Percentiles rank a stretch among this genome's conserved stretches.
phyloP scores from a whole-genome alignment of 2,329 filamentous ascomycete genomes.

The Aphanoascus verrucosus region DNA sequence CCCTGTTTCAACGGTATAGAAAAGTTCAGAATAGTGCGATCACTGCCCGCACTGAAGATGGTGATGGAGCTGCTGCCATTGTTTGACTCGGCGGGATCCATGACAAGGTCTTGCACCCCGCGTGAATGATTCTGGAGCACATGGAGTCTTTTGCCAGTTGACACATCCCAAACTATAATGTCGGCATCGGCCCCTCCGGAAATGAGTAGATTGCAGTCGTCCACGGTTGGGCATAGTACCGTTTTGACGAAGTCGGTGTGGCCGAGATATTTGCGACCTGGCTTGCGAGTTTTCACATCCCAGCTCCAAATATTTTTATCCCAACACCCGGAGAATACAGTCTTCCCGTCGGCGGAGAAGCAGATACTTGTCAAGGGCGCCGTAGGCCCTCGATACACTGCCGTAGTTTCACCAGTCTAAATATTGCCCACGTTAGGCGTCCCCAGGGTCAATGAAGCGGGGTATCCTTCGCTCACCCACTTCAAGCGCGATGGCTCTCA shows the following conservation, averaged over 20 bases:
- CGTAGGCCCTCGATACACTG: slow-evolving; percentile 58
- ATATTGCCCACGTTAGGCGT: slow-evolving; percentile 1
- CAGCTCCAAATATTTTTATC: slow-evolving; percentile 88
- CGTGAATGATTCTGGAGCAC: slow-evolving; percentile 67
- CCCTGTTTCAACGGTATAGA: slow-evolving; percentile 24
- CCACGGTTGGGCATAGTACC: slow-evolving; percentile 52
- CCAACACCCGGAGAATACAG: slow-evolving; percentile 81
- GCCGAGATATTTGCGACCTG: slow-evolving; percentile 55
- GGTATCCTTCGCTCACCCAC: slow-evolving; percentile 44
- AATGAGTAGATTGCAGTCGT: slow-evolving; percentile 53
- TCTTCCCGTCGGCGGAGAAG: slow-evolving; percentile 47
- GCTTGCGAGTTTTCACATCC: slow-evolving; percentile 50
- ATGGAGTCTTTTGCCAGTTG: slow-evolving; percentile 57
- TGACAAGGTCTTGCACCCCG: slow-evolving; percentile 64
- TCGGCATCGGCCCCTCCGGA: slow-evolving; percentile 69
- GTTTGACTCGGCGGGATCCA: slow-evolving; percentile 56
- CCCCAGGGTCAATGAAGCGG: background rate
- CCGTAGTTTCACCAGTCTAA: slow-evolving; percentile 37
- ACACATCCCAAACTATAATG: slow-evolving; percentile 72
- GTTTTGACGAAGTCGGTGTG: slow-evolving; percentile 90
- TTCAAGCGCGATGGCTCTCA: slow-evolving; percentile 63
- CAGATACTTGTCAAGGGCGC: slow-evolving; percentile 72
- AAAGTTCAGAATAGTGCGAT: slow-evolving; percentile 65
- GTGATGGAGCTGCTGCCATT: slow-evolving; percentile 35
- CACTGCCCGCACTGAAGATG: slow-evolving; percentile 70